Base-by-base conservation (phyloP, 78 protist genomes). In the Dictyostelium firmibasis region DNA sequence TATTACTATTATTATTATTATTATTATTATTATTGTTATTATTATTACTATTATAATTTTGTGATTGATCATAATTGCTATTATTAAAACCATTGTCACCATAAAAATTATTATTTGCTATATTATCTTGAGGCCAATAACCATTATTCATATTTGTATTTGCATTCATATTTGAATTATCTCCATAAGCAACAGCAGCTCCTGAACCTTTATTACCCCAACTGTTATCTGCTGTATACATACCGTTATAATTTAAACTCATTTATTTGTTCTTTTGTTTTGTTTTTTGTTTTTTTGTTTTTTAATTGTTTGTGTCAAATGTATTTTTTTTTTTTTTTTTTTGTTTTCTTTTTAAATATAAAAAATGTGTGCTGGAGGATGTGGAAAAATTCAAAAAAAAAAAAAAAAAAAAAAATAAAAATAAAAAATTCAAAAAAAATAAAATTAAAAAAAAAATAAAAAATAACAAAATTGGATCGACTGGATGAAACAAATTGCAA, bases 221-320 rank as follows among this genome's bases (percentile, higher is more conserved):
- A 25, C n/a, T 3, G n/a, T 33, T 77, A 41, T 35, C 25, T 16
- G 38, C 83, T 76, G 83, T 76, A 77, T 77, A 77, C 83, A 77
- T 77, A 77, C 83, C 83, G 83, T 77, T 77, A 67, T 27, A 23
- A 41, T 57, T 57, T 57, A 57, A 77, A 77, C 67, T 77, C 50
- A 36, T 77, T 7, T 41, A 43, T 7, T 14, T 41, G 41, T 3
- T 41, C 43, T 7, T 14, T 41, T 57, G 16, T 16, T 57, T 4
- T 57, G 16, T 57, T 20, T 20, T 57, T 57, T 57, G 16, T 57
- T 20, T 57, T 20, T 20, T 20, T 57, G 16, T 50, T 10, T 4
- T 44, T 9, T 44, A 8, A 44, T 44, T 47, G 10, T 50, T 16
- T 50, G 2, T 50, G 62, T 16, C n/a, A 50, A 50, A 18, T 50